These are phyloP conservation scores for Boletus sp. DNA, from an alignment of 1,284 basidiomycete genomes.

Conservation along the genomic window DNA sequence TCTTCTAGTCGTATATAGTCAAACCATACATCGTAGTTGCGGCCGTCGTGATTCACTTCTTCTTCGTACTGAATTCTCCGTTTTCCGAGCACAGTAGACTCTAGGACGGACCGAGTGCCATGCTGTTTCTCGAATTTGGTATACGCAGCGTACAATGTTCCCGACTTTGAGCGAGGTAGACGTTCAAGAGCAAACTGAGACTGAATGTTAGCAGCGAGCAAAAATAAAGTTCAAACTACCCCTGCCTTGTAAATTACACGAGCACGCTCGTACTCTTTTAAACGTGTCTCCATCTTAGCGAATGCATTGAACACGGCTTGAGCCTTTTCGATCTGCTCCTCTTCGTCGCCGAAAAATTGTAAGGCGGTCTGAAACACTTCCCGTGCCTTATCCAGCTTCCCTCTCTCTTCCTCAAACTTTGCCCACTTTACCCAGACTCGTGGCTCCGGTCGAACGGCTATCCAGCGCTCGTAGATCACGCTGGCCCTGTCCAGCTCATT, in stretches of 20 bases:
- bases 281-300: conserved; percentile 94
- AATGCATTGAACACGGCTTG: conserved; percentile 95
- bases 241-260: conserved; percentile 92
- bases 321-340: conserved; percentile 95
- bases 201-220: conserved; percentile 1
- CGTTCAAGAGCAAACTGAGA: conserved; percentile 86
- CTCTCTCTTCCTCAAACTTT: conserved; percentile 95
- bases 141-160: conserved; percentile 81
- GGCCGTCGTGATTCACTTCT: conserved; percentile 81
- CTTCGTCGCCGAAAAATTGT: conserved; percentile 96
- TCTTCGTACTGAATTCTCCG: conserved; percentile 97
- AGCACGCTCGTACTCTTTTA: conserved; percentile 96
- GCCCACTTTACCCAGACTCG: conserved; percentile 97
- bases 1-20: conserved; percentile 95
- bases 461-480: conserved; percentile 91
- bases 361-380: conserved; percentile 97
- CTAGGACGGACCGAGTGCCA: conserved; percentile 83
- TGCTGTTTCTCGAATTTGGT: conserved; percentile 99
- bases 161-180: conserved; percentile 87
- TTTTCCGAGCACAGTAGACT: conserved; percentile 93
- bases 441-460: conserved; percentile 90
- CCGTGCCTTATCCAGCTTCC: conserved; percentile 81
- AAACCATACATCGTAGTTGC: conserved; percentile 98
- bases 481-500: conserved; percentile 90
- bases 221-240: neutral